These are phyloP conservation scores for Didymella pinodella DNA, from an alignment of 2,329 filamentous ascomycete genomes.

Conservation along the genomic window DNA sequence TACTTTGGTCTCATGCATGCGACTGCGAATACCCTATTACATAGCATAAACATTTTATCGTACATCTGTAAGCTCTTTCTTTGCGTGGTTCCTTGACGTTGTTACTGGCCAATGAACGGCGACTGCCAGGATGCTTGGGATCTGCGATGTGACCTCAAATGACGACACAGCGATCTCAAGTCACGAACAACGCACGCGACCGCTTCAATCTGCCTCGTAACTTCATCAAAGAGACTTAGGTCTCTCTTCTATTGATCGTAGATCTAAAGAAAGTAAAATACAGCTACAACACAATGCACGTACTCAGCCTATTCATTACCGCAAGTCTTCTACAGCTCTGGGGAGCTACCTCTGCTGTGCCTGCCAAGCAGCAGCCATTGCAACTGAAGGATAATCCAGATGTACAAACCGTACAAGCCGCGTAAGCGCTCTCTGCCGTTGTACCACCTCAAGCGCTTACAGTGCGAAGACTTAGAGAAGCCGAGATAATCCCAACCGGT, in stretches of 20 bases:
- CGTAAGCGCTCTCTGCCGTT: slow-evolving; percentile 28
- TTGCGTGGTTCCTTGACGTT: slow-evolving; percentile 5
- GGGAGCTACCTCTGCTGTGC: slow-evolving; percentile 28
- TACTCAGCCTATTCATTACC: slow-evolving; percentile 17
- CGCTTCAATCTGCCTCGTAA: neutral
- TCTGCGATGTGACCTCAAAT: slow-evolving; percentile 39
- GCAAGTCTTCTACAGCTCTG: slow-evolving; percentile 31
- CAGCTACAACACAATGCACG: slow-evolving; percentile 26
- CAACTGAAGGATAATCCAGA: slow-evolving; percentile 20
- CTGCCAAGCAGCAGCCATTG: slow-evolving; percentile 40
- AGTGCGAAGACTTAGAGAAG: slow-evolving; percentile 44
- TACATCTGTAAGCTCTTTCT: neutral
- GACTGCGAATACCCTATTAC: slow-evolving; percentile 25
- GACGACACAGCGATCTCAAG: slow-evolving; percentile 34
- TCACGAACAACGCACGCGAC: slow-evolving; percentile 28
- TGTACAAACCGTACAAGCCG: slow-evolving; percentile 37
- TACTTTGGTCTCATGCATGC: slow-evolving; percentile 11
- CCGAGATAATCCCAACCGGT: slow-evolving; percentile 53
- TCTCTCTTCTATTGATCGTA: neutral
- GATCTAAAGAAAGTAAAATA: no score
- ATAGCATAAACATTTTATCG: slow-evolving; percentile 6
- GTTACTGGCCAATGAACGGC: slow-evolving; percentile 20
- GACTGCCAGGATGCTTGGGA: slow-evolving; percentile 25
- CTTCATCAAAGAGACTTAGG: neutral
- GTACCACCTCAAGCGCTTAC: slow-evolving; percentile 5